These are phyloP conservation scores for Arctostaphylos glauca DNA, from an alignment of 148 eudicot species.

Conservation along the genomic window DNA sequence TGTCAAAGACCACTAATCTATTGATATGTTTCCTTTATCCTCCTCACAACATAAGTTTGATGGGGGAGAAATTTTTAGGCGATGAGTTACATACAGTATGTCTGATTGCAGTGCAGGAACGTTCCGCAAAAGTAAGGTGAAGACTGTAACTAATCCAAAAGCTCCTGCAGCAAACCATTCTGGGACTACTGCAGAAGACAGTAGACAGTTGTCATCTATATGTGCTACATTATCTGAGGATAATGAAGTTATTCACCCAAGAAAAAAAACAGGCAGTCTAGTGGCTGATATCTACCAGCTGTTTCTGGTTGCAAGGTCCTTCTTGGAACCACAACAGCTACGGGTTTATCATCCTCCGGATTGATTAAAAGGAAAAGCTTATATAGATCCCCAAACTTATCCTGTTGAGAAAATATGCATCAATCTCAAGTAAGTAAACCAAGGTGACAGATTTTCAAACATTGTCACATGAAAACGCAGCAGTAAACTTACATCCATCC, in stretches of 20 bases:
- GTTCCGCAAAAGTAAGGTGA: slow-evolving; percentile 89
- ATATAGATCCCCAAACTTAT: slow-evolving; percentile 81
- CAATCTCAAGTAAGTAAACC: slow-evolving; percentile 2
- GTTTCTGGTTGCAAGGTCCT: slow-evolving; percentile 88
- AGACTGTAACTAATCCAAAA: slow-evolving; percentile 92
- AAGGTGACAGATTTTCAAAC: not conserved
- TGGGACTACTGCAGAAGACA: slow-evolving; percentile 69
- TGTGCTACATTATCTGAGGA: not conserved
- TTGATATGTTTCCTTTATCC: not conserved
- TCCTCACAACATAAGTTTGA: not conserved
- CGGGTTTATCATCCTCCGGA: slow-evolving; percentile 99
- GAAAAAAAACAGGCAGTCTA: not conserved
- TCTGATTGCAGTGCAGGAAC: slow-evolving; percentile 89
- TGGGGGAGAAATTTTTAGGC: not conserved
- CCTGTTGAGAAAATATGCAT: slow-evolving; percentile 44
- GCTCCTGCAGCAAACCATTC: slow-evolving; percentile 96
- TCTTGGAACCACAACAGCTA: slow-evolving; percentile 95
- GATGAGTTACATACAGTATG: slow-evolving; percentile 51
- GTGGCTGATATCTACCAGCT: slow-evolving; percentile 49
- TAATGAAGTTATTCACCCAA: not conserved
- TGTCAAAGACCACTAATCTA: not conserved
- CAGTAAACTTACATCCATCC: slow-evolving; percentile 63
- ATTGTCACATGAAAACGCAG: slow-evolving; percentile 8
- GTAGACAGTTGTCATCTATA: not conserved
- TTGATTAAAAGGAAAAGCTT: slow-evolving; percentile 81